Base-by-base conservation (phyloP, 352 stramenopile species). In the Pythium dissimile region DNA sequence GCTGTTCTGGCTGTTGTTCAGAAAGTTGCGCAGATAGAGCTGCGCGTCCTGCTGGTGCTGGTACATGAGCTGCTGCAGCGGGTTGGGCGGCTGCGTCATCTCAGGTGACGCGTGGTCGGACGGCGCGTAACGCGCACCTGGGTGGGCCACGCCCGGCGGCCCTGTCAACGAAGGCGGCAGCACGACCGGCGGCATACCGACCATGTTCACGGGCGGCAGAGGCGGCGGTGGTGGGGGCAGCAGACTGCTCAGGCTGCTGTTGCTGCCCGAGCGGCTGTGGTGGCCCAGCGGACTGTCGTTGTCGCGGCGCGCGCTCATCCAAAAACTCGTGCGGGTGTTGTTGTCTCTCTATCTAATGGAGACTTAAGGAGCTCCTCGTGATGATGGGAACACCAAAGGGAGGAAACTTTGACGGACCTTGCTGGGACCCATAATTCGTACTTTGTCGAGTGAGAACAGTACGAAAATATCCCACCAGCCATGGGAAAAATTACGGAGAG, bases 31-130 rank as follows among this genome's bases (percentile, higher is more conserved):
- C 50, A 70, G 21, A 31, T 61, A 69, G 39, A 38, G 48, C 42
- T 70, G 51, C 20, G 49, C 57, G 6, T 66, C 56, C 15, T 75
- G 71, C 30, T 77, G 73, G 9, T 79, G 72, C 38, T 78, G 77
- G 42, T 87, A 77, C 47, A 88, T 69, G 18, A 90, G 54, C 49
- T 84, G 75, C 53, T 88, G 77, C 67, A 90, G 39, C 26, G 77
- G 73, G 50, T 88, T 81, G 16, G 69, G 71, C 37, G 73, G 83
- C 39, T 87, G 80, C 52, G 80, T 88, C 47, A 88, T 70, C 52
- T 90, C 77, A 2, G 77, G 80, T 31, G 75, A 82, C 12, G 78
- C 62, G 53, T 84, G 69, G 47, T 86, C 77, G 0, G 73, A 65
- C 48, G 76, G 67, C 39, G 75, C 73, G 39, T 76, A 89, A 38